A percentile compares a stretch with the other conserved stretches of the same genome.
phyloP scores from a whole-genome alignment of 495 filamentous ascomycete genomes.

The Jackrogersella minutella region DNA sequence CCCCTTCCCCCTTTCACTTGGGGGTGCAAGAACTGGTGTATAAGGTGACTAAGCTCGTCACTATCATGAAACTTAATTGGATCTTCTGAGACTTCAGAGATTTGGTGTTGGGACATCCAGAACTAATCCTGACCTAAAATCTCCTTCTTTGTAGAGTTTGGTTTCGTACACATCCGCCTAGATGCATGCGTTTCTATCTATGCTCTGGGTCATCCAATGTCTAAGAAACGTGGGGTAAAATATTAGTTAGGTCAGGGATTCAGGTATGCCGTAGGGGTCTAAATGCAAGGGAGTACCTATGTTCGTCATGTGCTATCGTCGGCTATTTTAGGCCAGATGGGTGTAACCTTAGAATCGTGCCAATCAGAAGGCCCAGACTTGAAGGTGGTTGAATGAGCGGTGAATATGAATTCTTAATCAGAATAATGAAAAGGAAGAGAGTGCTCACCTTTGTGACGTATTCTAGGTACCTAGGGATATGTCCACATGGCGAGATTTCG shows the following conservation, averaged over 20 bases:
- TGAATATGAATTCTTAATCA: constrained; percentile 16
- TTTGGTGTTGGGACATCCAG: no score
- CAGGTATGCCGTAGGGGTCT: neutral
- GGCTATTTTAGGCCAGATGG: constrained; percentile 31
- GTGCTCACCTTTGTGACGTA: neutral
- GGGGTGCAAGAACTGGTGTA: neutral
- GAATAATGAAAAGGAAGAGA: neutral
- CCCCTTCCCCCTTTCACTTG: neutral
- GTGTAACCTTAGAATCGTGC: constrained; percentile 21
- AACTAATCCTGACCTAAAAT: neutral
- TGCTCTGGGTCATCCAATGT: constrained; percentile 2
- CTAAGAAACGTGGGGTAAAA: constrained; percentile 35
- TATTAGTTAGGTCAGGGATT: neutral
- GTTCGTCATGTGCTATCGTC: constrained; percentile 29
- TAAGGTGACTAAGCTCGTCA: neutral
- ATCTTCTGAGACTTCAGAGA: no score
- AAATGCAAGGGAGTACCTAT: constrained; percentile 28
- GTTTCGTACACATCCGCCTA: neutral
- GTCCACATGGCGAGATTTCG: neutral
- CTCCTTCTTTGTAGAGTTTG: neutral
- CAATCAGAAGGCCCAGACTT: constrained; percentile 15
- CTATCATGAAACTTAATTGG: neutral
- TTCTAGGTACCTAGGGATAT: neutral
- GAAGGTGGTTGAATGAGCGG: constrained; percentile 29
- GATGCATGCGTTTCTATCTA: neutral